phyloP scores from a whole-genome alignment of 495 filamentous ascomycete genomes.

The Penicillium ochrochloron region DNA sequence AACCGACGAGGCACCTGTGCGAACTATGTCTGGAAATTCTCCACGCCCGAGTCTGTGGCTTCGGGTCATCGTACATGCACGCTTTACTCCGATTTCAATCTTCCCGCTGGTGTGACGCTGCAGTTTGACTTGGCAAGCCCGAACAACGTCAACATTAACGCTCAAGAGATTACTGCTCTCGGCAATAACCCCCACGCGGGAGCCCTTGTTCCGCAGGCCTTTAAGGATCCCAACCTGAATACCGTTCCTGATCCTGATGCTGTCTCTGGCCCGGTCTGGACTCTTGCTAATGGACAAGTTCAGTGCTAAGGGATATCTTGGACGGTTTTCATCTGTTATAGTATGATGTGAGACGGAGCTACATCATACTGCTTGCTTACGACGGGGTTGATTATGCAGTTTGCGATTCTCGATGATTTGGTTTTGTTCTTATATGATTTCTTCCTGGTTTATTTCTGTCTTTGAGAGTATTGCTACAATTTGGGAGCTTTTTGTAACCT shows the following conservation, averaged over 20 bases:
- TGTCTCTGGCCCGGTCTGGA: not conserved
- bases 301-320: constrained; percentile 1
- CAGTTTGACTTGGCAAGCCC: not conserved
- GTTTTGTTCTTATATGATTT: not conserved
- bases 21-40: constrained; percentile 2
- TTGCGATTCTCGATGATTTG: not conserved
- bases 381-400: not conserved
- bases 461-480: not conserved
- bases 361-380: not conserved
- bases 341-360: too few species aligned
- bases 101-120: not conserved
- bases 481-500: not conserved
- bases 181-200: not conserved
- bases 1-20: not conserved
- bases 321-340: not conserved
- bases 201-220: not conserved
- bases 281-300: not conserved
- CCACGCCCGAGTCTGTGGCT: not conserved
- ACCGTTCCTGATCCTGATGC: not conserved
- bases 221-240: not conserved
- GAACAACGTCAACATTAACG: not conserved
- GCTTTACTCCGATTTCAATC: not conserved
- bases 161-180: not conserved
- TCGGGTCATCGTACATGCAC: not conserved
- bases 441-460: too few species aligned